Evolutionary conservation across 2,329 filamentous ascomycete species (phyloP).

Genomic region (Allantophomopsis cytisporea): DNA sequence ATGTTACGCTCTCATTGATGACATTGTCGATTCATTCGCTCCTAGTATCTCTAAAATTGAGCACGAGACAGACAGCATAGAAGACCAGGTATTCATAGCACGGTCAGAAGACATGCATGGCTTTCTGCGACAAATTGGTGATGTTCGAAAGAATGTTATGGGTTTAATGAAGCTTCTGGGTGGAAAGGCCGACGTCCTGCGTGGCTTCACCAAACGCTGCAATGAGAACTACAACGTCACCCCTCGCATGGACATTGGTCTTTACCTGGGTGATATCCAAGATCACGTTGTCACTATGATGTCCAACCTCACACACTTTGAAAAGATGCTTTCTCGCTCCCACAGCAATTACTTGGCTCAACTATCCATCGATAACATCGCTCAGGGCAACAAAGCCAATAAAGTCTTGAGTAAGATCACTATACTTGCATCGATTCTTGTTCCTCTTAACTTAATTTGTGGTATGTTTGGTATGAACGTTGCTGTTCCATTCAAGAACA

Average conservation of each 20-base stretch:
- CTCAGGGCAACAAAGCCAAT: constrained; percentile 79
- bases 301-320: constrained; percentile 87
- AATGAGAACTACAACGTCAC: constrained; percentile 96
- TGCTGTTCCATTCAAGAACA: constrained; percentile 45
- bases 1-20: constrained; percentile 90
- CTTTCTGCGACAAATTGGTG: constrained; percentile 80
- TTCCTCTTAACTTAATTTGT: constrained; percentile 86
- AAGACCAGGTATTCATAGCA: constrained; percentile 89
- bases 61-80: constrained; percentile 78
- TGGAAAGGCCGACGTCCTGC: constrained; percentile 96
- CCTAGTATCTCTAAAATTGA: constrained; percentile 83
- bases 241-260: constrained; percentile 87
- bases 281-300: constrained; percentile 99
- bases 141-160: constrained; percentile 89
- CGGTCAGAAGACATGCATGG: constrained; percentile 78
- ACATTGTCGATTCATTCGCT: constrained; percentile 93
- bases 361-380: constrained; percentile 81
- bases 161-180: constrained; percentile 83
- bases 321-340: constrained; percentile 89
- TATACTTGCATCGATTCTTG: constrained; percentile 84
- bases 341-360: constrained; percentile 96
- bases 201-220: constrained; percentile 95
- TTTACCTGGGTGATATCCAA: constrained; percentile 95
- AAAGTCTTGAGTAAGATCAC: constrained; percentile 90
- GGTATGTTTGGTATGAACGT: constrained; percentile 79